Base-by-base conservation (phyloP, 345 rosid species). In the Cochlearia excelsa region DNA sequence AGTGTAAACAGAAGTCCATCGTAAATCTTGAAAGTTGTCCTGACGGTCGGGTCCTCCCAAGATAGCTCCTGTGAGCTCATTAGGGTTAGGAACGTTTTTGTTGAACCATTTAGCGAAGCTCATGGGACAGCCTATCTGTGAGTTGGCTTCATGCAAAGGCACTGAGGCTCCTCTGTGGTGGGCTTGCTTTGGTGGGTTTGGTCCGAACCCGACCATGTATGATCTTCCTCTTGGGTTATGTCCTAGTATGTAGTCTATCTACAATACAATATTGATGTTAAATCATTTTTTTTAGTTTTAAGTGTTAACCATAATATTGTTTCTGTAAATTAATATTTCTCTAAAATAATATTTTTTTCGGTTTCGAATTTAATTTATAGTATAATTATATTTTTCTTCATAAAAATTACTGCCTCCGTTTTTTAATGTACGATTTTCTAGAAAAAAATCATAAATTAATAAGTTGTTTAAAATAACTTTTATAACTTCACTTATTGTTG, bases 121-220 rank as follows among this genome's bases (percentile, higher is more conserved):
- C 84, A 82, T 31, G 6, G 82, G 81, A 47, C 95, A 88, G 68
- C 57, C 69, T 8, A 81, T 54, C 0, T 27, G 64, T 3, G 5
- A 10, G 10, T 71, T 53, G 0, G 70, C 77, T 7, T 67, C 30
- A 9, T 26, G 0, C 5, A 16, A 3, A 0, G 88, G 86, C 10
- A 88, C 79, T 0, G 99, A 84, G 3, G 97, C 89, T 9, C 95
- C 97, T 48, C 95, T 73, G 43, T 92, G 98, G 59, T 92, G 98
- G 1, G 97, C 85, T 43, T 88, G 88, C 27, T 40, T 57, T 5
- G 97, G 98, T 3, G 98, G 85, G 69, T 88, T 81, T 39, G 50
- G 49, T 28, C 98, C 98, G 46, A 83, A 88, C 26, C 89, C 97
- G 1, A 86, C 98, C 96, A 92, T 92, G 78, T 82, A 83, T 0